Evolutionary conservation across 495 filamentous ascomycete species (phyloP).

Genomic region (Penicillium atrosanguineum): DNA sequence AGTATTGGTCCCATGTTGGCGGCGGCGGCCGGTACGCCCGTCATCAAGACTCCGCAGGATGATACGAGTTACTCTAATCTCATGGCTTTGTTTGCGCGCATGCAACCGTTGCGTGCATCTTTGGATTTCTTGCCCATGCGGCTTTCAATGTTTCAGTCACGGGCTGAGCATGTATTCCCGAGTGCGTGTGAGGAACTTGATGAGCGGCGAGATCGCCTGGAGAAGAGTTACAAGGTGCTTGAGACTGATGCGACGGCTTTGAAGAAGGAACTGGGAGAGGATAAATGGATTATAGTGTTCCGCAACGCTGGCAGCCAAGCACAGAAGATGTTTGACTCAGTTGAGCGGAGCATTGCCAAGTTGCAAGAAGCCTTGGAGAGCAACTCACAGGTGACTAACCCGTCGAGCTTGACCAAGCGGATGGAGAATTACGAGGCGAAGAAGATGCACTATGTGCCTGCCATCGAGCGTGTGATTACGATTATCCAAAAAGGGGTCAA

Average conservation of each 20-base stretch:
- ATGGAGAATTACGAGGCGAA: constrained; percentile 94
- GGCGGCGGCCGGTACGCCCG: constrained; percentile 53
- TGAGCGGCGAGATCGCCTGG: constrained; percentile 63
- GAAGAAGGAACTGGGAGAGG: constrained; percentile 85
- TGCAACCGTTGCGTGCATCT: constrained; percentile 90
- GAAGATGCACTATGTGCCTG: constrained; percentile 90
- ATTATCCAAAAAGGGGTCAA: constrained; percentile 93
- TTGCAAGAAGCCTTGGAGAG: constrained; percentile 77
- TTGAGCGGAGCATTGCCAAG: constrained; percentile 79
- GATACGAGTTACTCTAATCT: constrained; percentile 74
- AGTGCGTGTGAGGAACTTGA: constrained; percentile 88
- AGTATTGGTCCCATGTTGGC: constrained; percentile 61
- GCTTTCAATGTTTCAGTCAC: constrained; percentile 74
- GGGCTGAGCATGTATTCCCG: constrained; percentile 75
- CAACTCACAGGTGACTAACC: constrained; percentile 67
- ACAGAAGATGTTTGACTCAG: constrained; percentile 90
- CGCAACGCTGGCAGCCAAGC: constrained; percentile 89
- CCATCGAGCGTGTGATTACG: constrained; percentile 82
- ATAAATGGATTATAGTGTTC: constrained; percentile 93
- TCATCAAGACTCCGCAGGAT: constrained; percentile 62
- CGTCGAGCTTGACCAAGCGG: constrained; percentile 65
- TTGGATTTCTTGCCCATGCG: constrained; percentile 97
- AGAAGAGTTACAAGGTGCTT: constrained; percentile 76
- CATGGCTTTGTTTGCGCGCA: constrained; percentile 84
- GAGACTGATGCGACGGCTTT: constrained; percentile 84